phyloP scores from a whole-genome alignment of 1,139 yeast genomes.

The Wickerhamiella pararugosa region DNA sequence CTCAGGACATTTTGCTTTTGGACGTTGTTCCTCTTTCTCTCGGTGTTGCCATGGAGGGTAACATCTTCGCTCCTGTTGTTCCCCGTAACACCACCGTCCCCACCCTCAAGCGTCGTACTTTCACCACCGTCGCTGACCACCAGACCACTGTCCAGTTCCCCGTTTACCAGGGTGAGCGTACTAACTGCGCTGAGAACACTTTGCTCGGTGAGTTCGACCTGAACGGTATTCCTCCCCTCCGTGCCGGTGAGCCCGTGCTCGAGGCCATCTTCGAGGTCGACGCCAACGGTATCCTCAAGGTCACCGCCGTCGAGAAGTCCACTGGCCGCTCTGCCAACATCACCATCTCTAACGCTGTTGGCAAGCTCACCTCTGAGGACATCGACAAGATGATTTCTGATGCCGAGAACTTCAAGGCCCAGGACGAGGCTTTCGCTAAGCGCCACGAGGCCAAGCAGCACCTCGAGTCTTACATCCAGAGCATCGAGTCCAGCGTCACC shows the following conservation, averaged over 20 bases:
- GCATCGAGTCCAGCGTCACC: slow-evolving; percentile 91
- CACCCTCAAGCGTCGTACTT: slow-evolving; percentile 98
- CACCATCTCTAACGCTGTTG: slow-evolving; percentile 98
- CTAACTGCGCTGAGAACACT: slow-evolving; percentile 98
- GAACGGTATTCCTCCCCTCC: slow-evolving; percentile 97
- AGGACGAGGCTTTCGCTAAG: slow-evolving; percentile 99
- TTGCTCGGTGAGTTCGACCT: slow-evolving; percentile 99
- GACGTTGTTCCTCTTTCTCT: slow-evolving; percentile 98
- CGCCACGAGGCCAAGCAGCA: slow-evolving; percentile 99
- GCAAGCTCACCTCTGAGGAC: slow-evolving; percentile 95
- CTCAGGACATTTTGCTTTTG: slow-evolving; percentile 92
- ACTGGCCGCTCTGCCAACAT: slow-evolving; percentile 99
- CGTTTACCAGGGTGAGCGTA: slow-evolving; percentile 99
- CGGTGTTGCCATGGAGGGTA: slow-evolving; percentile 99
- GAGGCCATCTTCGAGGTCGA: slow-evolving; percentile 99
- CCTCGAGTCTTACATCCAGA: slow-evolving; percentile 97
- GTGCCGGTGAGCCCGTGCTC: slow-evolving; percentile 99
- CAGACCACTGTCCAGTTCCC: slow-evolving; percentile 99
- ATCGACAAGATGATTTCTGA: slow-evolving; percentile 97
- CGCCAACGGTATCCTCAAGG: slow-evolving; percentile 99
- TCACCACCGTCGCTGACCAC: slow-evolving; percentile 99
- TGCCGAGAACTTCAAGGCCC: slow-evolving; percentile 97
- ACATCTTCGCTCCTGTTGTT: slow-evolving; percentile 96
- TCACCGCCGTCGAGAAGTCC: slow-evolving; percentile 97
- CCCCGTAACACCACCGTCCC: slow-evolving; percentile 99